A percentile compares a stretch with the other conserved stretches of the same genome.
These are phyloP conservation scores for Lojkania enalia DNA, from an alignment of 2,329 filamentous ascomycete species.

Conservation along the genomic window DNA sequence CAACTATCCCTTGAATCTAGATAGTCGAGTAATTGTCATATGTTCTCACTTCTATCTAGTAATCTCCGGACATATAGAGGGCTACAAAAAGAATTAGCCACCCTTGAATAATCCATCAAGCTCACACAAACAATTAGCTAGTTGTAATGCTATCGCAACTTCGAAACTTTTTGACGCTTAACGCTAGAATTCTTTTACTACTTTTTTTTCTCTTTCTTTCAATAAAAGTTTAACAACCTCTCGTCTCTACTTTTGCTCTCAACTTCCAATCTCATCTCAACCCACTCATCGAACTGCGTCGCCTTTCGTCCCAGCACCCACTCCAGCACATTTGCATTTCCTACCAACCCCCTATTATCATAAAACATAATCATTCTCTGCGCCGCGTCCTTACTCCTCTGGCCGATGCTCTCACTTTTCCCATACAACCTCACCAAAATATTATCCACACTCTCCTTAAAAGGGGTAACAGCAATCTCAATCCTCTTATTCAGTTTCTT, in stretches of 20 bases:
- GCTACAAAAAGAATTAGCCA: too few relatives aligned
- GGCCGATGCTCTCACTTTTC: constrained; percentile 6
- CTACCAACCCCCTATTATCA: constrained; percentile 15
- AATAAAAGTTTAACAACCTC: too few relatives aligned
- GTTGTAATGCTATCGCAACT: too few relatives aligned
- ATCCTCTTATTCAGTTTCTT: constrained; percentile 30
- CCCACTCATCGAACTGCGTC: constrained; percentile 16
- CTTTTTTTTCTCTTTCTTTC: too few relatives aligned
- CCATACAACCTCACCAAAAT: constrained; percentile 12
- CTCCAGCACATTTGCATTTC: constrained; percentile 20
- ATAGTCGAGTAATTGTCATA: too few relatives aligned
- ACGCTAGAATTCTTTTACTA: too few relatives aligned
- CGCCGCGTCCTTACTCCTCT: constrained; percentile 13
- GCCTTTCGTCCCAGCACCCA: constrained; percentile 16
- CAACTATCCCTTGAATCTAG: too few relatives aligned
- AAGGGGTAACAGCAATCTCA: constrained; percentile 17
- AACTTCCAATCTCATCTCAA: constrained; percentile 4
- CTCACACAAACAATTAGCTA: too few relatives aligned
- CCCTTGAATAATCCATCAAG: too few relatives aligned
- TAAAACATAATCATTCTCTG: constrained; percentile 24
- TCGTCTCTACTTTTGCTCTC: neutral
- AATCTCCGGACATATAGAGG: too few relatives aligned
- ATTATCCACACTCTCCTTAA: constrained; percentile 21
- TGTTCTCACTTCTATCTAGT: too few relatives aligned
- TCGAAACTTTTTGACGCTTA: too few relatives aligned